phyloP scores from a whole-genome alignment of 2,329 filamentous ascomycete species.

The Stachybotrys chlorohalonatus region DNA sequence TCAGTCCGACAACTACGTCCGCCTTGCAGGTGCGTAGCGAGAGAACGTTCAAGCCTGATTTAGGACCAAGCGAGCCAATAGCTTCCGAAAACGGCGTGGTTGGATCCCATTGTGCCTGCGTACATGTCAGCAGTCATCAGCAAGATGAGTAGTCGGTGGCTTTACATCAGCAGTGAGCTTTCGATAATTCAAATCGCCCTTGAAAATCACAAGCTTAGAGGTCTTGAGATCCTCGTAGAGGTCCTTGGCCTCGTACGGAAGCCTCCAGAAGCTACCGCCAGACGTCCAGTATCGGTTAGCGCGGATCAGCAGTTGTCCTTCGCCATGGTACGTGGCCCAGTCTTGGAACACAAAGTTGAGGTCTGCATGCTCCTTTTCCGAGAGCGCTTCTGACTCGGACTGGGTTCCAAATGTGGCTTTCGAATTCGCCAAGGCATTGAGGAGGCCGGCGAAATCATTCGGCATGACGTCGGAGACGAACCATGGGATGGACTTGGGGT shows the following conservation, averaged over 20 bases:
- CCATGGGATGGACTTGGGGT: slow-evolving; percentile 94
- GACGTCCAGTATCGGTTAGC: slow-evolving; percentile 90
- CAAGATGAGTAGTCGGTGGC: not conserved
- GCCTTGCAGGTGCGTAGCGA: slow-evolving; percentile 93
- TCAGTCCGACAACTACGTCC: slow-evolving; percentile 87
- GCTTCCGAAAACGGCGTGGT: slow-evolving; percentile 80
- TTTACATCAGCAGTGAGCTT: slow-evolving; percentile 85
- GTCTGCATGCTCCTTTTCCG: slow-evolving; percentile 56
- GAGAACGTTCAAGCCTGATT: slow-evolving; percentile 74
- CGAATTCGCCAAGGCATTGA: slow-evolving; percentile 68
- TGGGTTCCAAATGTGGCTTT: slow-evolving; percentile 69
- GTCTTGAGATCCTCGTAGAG: slow-evolving; percentile 70
- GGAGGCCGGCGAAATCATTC: slow-evolving; percentile 61
- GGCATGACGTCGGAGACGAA: slow-evolving; percentile 95
- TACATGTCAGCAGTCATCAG: slow-evolving; percentile 2
- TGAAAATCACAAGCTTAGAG: slow-evolving; percentile 87
- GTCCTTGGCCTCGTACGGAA: slow-evolving; percentile 59
- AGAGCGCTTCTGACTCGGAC: slow-evolving; percentile 60
- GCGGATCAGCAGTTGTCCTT: slow-evolving; percentile 75
- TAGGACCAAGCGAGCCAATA: slow-evolving; percentile 74
- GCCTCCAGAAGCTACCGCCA: slow-evolving; percentile 77
- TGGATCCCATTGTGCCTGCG: slow-evolving; percentile 58
- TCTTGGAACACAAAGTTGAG: slow-evolving; percentile 71
- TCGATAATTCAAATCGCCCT: slow-evolving; percentile 93
- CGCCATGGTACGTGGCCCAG: slow-evolving; percentile 71